phyloP scores from a whole-genome alignment of 306 rosid genomes.

The Cucurbita pepo region DNA sequence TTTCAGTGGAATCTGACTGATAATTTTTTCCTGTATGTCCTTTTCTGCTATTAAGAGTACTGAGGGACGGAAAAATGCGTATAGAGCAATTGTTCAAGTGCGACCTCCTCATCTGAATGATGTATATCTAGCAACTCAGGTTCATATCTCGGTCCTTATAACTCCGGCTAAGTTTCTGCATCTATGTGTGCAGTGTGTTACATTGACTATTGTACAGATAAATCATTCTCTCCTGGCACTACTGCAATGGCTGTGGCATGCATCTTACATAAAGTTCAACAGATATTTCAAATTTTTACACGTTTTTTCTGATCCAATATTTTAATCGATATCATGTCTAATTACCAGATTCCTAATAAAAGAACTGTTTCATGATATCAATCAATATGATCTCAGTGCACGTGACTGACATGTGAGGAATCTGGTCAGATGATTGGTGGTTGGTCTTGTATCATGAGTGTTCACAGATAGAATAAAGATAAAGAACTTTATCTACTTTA shows the following conservation, averaged over 20 bases:
- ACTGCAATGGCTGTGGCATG: neutral
- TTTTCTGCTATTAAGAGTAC: constrained; percentile 38
- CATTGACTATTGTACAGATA: neutral
- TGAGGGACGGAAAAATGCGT: constrained; percentile 78
- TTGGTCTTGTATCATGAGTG: neutral
- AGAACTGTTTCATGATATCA: neutral
- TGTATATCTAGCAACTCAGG: constrained; percentile 92
- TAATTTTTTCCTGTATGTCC: neutral
- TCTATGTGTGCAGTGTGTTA: neutral
- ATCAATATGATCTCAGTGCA: neutral
- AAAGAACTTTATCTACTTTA: neutral
- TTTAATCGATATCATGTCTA: neutral
- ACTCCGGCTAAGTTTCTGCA: neutral
- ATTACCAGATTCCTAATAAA: neutral
- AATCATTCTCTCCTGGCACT: neutral
- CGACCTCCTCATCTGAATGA: constrained; percentile 80
- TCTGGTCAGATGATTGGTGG: neutral
- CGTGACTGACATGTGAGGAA: neutral
- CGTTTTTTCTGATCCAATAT: neutral
- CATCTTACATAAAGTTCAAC: neutral
- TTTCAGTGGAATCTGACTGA: constrained; percentile 1
- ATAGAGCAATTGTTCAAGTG: constrained; percentile 85
- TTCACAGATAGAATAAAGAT: neutral
- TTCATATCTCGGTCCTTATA: constrained; percentile 6
- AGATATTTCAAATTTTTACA: neutral